Conservation (phyloP, 495 filamentous ascomycete genomes). For the Penicillium crystallinum region DNA sequence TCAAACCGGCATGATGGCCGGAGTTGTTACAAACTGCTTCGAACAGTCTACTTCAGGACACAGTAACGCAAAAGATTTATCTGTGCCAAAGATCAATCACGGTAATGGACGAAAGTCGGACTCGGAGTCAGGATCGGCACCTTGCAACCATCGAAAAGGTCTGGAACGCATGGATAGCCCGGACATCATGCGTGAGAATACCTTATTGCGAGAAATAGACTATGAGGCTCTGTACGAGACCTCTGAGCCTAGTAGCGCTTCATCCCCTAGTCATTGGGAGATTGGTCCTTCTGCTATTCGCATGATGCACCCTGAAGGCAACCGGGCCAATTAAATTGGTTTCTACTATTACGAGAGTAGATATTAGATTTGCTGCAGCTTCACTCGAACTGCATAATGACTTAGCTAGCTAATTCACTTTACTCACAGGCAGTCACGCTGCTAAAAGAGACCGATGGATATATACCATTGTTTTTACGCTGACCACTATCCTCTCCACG, state of each 20-base stretch:
- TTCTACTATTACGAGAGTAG: not conserved
- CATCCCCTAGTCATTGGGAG: not conserved
- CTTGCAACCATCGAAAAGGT: not conserved
- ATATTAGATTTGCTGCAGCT: not conserved
- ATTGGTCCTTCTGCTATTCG: not conserved
- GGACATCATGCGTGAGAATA: not conserved
- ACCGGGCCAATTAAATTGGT: not conserved
- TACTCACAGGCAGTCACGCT: no score
- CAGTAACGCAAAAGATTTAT: not conserved
- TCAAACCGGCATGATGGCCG: slow-evolving; percentile 17
- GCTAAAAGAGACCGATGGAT: no score
- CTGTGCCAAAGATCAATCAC: not conserved
- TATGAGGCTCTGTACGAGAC: slow-evolving; percentile 1
- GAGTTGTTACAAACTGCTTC: slow-evolving; percentile 9
- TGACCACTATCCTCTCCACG: no score
- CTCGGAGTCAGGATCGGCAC: not conserved
- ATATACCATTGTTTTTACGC: no score
- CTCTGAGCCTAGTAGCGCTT: not conserved
- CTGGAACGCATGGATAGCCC: not conserved
- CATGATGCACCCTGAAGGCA: not conserved
- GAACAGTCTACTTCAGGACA: slow-evolving; percentile 11
- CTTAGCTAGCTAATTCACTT: no score
- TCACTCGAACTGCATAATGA: no score
- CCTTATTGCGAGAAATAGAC: not conserved
- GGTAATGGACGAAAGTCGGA: not conserved